These are phyloP conservation scores for Groenewaldozyma auringiensis DNA, from an alignment of 1,139 yeast species.

Conservation along the genomic window DNA sequence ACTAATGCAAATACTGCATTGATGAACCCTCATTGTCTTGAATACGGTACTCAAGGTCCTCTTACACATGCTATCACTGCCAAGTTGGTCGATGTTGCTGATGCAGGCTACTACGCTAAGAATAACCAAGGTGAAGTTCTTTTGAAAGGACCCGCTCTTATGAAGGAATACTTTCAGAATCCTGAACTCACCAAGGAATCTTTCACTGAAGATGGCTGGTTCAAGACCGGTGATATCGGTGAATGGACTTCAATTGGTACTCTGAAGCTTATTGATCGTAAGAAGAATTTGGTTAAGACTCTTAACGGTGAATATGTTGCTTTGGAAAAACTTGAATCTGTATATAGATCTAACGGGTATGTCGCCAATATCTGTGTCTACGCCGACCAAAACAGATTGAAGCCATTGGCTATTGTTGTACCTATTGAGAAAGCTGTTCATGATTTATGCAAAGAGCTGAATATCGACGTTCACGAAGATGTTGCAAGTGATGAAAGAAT, in stretches of 20 bases:
- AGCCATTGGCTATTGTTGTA: constrained; percentile 86
- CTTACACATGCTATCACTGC: constrained; percentile 76
- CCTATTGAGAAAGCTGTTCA: constrained; percentile 67
- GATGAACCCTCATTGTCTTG: constrained; percentile 56
- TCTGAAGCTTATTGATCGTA: constrained; percentile 82
- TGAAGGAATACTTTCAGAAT: constrained; percentile 74
- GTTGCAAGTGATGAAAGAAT: constrained; percentile 54
- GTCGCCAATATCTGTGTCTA: constrained; percentile 84
- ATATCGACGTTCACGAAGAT: constrained; percentile 45
- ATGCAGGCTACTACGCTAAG: constrained; percentile 86
- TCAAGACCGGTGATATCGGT: constrained; percentile 94
- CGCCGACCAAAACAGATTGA: constrained; percentile 78
- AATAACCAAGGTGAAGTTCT: constrained; percentile 90
- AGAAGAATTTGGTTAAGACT: constrained; percentile 93
- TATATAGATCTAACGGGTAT: constrained; percentile 73
- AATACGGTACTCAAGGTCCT: constrained; percentile 72
- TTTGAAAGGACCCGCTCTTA: constrained; percentile 66
- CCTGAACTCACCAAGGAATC: constrained; percentile 73
- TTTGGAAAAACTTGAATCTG: constrained; percentile 75
- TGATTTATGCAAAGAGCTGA: constrained; percentile 48
- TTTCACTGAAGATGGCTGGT: constrained; percentile 85
- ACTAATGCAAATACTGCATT: constrained; percentile 85
- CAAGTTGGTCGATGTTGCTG: constrained; percentile 85
- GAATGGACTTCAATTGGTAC: constrained; percentile 83
- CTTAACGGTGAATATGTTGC: constrained; percentile 97